Evolutionary conservation across 768 basidiomycete species (phyloP).

Genomic region (Gloeostereum incarnatum): DNA sequence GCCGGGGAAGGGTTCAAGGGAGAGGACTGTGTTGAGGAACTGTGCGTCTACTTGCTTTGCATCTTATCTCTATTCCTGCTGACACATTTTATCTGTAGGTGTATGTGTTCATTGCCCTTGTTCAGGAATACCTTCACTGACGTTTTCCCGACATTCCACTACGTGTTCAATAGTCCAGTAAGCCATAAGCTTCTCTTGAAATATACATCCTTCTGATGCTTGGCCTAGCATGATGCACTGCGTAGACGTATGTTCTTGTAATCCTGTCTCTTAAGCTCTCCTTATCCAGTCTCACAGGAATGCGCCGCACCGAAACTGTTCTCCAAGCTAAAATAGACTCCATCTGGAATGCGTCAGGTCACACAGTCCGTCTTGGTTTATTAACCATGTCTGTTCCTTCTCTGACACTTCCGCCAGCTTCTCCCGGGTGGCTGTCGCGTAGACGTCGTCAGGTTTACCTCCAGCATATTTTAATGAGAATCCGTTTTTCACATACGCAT

Average conservation of each 20-base stretch:
- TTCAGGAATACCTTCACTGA: slow-evolving; percentile 1
- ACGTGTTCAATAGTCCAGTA: slow-evolving; percentile 50
- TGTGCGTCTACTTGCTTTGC: slow-evolving; percentile 40
- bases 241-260: slow-evolving; percentile 55
- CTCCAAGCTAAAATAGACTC: slow-evolving; percentile 51
- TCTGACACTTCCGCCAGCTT: too few relatives aligned
- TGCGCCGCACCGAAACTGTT: slow-evolving; percentile 75
- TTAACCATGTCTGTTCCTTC: too few relatives aligned
- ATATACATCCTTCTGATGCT: slow-evolving; percentile 7
- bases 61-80: slow-evolving; percentile 11
- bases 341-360: too few relatives aligned
- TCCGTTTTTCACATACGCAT: too few relatives aligned
- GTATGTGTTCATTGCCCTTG: slow-evolving; percentile 16
- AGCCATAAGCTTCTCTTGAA: slow-evolving; percentile 18
- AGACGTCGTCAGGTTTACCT: too few relatives aligned
- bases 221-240: slow-evolving; percentile 81
- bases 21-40: slow-evolving; percentile 90
- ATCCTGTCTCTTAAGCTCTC: slow-evolving; percentile 21
- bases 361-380: too few relatives aligned
- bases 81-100: slow-evolving; percentile 16
- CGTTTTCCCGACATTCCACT: neutral
- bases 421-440: too few relatives aligned
- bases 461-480: too few relatives aligned
- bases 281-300: slow-evolving; percentile 18
- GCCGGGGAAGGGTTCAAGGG: slow-evolving; percentile 78